Evolutionary conservation across 352 stramenopile species (phyloP).

Genomic region (Globisporangium perplexum): DNA sequence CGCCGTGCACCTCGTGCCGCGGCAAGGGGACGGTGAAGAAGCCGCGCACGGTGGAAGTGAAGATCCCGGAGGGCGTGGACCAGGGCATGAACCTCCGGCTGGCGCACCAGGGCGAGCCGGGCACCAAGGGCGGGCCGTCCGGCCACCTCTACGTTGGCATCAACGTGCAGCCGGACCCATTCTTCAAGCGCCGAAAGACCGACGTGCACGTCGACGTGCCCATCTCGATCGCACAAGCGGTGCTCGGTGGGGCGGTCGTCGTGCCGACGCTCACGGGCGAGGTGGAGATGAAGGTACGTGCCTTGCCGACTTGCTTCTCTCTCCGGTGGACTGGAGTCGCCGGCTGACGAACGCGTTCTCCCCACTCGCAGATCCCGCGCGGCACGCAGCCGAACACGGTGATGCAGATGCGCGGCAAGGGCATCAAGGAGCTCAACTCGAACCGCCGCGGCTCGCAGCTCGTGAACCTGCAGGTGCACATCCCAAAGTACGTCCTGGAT

Average conservation of each 20-base stretch:
- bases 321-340: too few relatives aligned
- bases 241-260: constrained; percentile 92
- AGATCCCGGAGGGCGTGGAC: constrained; percentile 94
- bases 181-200: constrained; percentile 94
- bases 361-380: constrained; percentile 61
- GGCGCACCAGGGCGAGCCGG: constrained; percentile 88
- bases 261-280: constrained; percentile 96
- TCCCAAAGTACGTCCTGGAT: constrained; percentile 82
- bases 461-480: constrained; percentile 95
- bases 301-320: not conserved
- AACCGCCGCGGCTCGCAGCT: constrained; percentile 93
- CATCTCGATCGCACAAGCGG: constrained; percentile 90
- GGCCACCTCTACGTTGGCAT: constrained; percentile 95
- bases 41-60: constrained; percentile 90
- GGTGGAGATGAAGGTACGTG: constrained; percentile 93
- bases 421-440: constrained; percentile 93
- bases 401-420: constrained; percentile 95
- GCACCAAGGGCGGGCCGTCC: constrained; percentile 74
- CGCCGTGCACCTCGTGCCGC: constrained; percentile 70
- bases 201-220: constrained; percentile 94
- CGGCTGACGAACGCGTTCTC: not conserved
- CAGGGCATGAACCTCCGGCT: constrained; percentile 95
- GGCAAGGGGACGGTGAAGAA: constrained; percentile 86
- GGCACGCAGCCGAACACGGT: constrained; percentile 95
- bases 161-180: constrained; percentile 91